phyloP scores from a whole-genome alignment of 176 grass and related monocot genomes.

The Otatea glauca region DNA sequence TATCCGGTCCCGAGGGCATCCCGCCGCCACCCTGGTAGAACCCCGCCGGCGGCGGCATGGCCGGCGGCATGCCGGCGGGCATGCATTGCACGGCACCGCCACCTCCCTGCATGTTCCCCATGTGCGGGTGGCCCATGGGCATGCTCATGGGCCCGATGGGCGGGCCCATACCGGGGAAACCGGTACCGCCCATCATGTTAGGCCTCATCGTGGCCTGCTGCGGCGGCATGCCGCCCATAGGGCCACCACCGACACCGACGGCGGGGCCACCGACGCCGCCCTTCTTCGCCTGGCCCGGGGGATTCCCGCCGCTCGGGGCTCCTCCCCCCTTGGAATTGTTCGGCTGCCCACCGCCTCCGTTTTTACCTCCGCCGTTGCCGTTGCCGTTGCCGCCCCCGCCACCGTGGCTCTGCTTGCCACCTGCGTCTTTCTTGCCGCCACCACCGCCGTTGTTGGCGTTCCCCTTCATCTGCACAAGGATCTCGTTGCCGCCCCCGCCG shows the following conservation, averaged over 20 bases:
- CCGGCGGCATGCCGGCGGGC: constrained; percentile 39
- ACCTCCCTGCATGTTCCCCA: constrained; percentile 37
- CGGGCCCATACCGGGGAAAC: constrained; percentile 53
- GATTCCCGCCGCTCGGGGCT: constrained; percentile 28
- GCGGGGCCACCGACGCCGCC: constrained; percentile 34
- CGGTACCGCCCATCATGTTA: constrained; percentile 51
- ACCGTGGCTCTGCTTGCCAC: constrained; percentile 57
- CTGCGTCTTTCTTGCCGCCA: constrained; percentile 58
- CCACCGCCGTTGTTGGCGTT: constrained; percentile 19
- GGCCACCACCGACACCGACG: constrained; percentile 5
- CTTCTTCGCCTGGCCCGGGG: constrained; percentile 35
- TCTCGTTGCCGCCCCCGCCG: constrained; percentile 36
- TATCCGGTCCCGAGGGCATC: constrained; percentile 44
- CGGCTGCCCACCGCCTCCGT: constrained; percentile 43
- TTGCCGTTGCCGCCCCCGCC: constrained; percentile 53
- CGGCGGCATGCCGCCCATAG: constrained; percentile 42
- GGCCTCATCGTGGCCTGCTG: constrained; percentile 49
- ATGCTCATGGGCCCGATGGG: constrained; percentile 57
- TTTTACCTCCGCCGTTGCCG: constrained; percentile 52
- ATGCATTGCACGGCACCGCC: constrained; percentile 49
- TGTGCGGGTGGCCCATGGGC: constrained; percentile 54
- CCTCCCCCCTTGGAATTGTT: constrained; percentile 57
- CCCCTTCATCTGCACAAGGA: constrained; percentile 58
- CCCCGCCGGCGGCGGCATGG: constrained; percentile 43
- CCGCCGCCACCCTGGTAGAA: constrained; percentile 53